A percentile compares a stretch with the other conserved stretches of the same genome.
Conservation (phyloP, 1,284 basidiomycete genomes). For the Polyporus tsugae region DNA sequence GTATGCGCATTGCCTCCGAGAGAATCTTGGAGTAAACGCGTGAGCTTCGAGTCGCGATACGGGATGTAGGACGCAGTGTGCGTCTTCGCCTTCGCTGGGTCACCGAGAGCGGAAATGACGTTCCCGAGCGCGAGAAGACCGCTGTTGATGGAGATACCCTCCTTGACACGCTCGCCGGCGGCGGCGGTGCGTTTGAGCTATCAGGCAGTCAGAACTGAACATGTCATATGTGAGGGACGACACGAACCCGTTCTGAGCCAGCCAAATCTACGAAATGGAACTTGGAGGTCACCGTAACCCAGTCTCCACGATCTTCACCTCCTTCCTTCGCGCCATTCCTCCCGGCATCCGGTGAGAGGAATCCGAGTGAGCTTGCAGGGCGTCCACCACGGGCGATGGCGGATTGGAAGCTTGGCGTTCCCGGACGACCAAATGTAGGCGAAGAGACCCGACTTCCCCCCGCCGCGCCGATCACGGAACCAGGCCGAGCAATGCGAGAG, state of each 20-base stretch:
- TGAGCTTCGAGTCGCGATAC: slow-evolving; percentile 98
- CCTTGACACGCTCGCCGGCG: slow-evolving; percentile 94
- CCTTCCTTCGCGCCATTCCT: slow-evolving; percentile 44
- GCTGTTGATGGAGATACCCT: slow-evolving; percentile 97
- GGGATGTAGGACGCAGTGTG: slow-evolving; percentile 88
- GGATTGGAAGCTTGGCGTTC: slow-evolving; percentile 77
- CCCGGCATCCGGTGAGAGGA: slow-evolving; percentile 55
- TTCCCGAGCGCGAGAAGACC: slow-evolving; percentile 97
- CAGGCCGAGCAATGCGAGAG: slow-evolving; percentile 79
- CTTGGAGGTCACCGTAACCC: slow-evolving; percentile 92
- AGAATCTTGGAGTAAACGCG: slow-evolving; percentile 93
- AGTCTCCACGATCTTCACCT: slow-evolving; percentile 80
- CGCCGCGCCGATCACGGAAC: slow-evolving; percentile 67
- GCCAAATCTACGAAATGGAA: slow-evolving; percentile 99
- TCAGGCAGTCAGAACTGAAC: slow-evolving; percentile 19
- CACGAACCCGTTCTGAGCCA: slow-evolving; percentile 89
- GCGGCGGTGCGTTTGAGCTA: slow-evolving; percentile 93
- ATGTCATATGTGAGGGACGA: neutral
- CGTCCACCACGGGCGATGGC: slow-evolving; percentile 79
- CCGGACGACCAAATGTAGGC: slow-evolving; percentile 77
- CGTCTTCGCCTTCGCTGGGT: slow-evolving; percentile 84
- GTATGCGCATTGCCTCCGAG: slow-evolving; percentile 99
- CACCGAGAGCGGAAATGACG: slow-evolving; percentile 98
- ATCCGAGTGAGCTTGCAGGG: slow-evolving; percentile 78
- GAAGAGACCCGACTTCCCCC: slow-evolving; percentile 65